phyloP scores from a whole-genome alignment of 1,139 yeast genomes.

The Taphrina wiesneri region DNA sequence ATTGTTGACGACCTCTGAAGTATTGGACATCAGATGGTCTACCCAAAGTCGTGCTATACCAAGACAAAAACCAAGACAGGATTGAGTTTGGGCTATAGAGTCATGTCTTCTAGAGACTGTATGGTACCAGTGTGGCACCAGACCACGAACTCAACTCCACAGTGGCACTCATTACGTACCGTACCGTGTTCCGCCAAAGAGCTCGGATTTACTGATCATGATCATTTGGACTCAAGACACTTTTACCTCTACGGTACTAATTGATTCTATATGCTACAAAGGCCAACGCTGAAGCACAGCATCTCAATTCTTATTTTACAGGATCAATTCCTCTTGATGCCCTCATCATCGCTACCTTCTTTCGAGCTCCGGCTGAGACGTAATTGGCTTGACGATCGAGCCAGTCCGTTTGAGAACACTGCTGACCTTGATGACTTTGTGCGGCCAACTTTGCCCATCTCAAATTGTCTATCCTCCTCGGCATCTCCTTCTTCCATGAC shows the following conservation, averaged over 20 bases:
- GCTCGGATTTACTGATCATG: background rate
- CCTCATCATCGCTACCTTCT: constrained; percentile 10
- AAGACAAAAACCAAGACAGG: background rate
- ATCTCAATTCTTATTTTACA: background rate
- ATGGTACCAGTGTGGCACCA: background rate
- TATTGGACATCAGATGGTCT: too few relatives aligned
- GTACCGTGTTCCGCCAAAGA: background rate
- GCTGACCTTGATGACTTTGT: background rate
- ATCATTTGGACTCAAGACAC: background rate
- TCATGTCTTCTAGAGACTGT: background rate
- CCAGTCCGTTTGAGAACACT: constrained; percentile 12
- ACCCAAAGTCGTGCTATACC: too few relatives aligned
- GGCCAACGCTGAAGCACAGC: background rate
- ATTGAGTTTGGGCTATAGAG: background rate
- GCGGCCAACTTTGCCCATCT: background rate
- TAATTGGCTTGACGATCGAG: constrained; percentile 16
- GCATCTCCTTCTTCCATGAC: constrained; percentile 26
- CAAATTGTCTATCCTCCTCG: constrained; percentile 22
- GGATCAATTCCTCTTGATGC: background rate
- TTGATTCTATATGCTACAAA: background rate
- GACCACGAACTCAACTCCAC: background rate
- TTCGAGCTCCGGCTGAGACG: constrained; percentile 7
- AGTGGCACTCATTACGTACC: background rate
- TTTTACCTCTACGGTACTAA: too few relatives aligned
- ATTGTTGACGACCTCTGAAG: background rate